phyloP scores from a whole-genome alignment of 2,329 filamentous ascomycete genomes.

The Biscogniauxia mediterranea region DNA sequence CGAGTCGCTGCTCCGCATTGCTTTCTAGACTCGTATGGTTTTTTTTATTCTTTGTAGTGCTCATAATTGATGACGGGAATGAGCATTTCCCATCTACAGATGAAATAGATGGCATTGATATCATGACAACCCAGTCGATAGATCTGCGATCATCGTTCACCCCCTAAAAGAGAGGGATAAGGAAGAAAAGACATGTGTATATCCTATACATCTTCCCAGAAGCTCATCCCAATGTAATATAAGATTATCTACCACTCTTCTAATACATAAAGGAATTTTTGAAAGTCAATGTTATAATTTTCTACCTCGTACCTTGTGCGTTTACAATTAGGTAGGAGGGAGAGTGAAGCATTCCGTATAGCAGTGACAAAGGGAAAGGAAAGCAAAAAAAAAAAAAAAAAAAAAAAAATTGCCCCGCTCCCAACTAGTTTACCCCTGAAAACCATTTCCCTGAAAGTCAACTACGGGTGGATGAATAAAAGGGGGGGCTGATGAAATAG shows the following conservation, averaged over 20 bases:
- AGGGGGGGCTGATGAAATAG: neutral
- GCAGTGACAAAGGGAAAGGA: neutral
- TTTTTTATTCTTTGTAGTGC: neutral
- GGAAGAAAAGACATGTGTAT: too few species aligned
- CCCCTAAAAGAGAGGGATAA: too few species aligned
- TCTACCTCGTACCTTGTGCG: too few species aligned
- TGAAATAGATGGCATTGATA: neutral
- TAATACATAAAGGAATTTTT: too few species aligned
- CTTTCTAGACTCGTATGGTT: neutral
- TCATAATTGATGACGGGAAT: neutral
- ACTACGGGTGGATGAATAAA: neutral
- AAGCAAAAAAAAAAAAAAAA: neutral
- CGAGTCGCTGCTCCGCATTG: neutral
- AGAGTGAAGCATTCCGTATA: too few species aligned
- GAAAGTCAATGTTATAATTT: too few species aligned
- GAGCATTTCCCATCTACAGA: neutral
- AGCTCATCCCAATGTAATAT: too few species aligned
- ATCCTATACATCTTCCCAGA: too few species aligned
- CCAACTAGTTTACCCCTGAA: constrained; percentile 5
- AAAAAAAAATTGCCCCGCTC: neutral
- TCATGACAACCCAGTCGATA: too few species aligned
- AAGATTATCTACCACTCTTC: too few species aligned
- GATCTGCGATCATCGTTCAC: too few species aligned
- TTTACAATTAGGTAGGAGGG: too few species aligned
- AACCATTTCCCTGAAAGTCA: neutral